phyloP scores from a whole-genome alignment of 1,284 basidiomycete genomes.

The Singerocomus inundabilis region DNA sequence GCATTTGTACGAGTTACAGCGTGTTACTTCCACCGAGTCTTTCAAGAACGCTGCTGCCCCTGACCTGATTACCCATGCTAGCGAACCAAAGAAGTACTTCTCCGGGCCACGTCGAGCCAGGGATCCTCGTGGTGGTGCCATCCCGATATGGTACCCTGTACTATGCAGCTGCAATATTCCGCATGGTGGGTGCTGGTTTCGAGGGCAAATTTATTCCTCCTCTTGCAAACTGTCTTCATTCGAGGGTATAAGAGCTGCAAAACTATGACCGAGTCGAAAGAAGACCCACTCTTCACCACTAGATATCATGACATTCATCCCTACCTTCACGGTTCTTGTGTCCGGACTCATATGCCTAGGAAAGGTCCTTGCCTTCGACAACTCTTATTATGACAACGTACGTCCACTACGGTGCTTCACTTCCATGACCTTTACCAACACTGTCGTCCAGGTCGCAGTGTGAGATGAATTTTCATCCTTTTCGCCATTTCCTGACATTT shows the following conservation, averaged over 20 bases:
- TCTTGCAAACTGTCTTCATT: background rate
- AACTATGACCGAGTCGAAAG: background rate
- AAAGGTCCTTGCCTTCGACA: conserved; percentile 45
- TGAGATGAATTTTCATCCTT: conserved; percentile 30
- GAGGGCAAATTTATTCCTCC: conserved; percentile 1
- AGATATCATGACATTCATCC: conserved; percentile 16
- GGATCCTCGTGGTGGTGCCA: conserved; percentile 4
- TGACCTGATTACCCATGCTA: conserved; percentile 11
- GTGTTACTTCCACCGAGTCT: background rate
- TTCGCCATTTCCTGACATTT: conserved; percentile 8
- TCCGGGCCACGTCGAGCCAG: conserved; percentile 6
- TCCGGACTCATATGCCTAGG: conserved; percentile 16
- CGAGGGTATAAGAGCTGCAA: conserved; percentile 25
- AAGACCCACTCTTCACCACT: conserved; percentile 1
- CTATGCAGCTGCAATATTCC: conserved; percentile 6
- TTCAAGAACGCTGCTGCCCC: background rate
- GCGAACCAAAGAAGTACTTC: conserved; percentile 3
- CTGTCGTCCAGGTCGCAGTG: conserved; percentile 48
- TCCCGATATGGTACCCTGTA: conserved; percentile 12
- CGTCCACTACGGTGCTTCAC: conserved; percentile 15
- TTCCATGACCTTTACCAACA: background rate
- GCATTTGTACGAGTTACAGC: background rate
- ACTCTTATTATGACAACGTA: conserved; percentile 62
- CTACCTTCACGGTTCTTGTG: background rate
- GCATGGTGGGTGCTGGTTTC: conserved; percentile 10